Evolutionary conservation across 345 rosid species (phyloP), one percentile per base, ranked within the genome.

Genomic region (Euphorbia tirucalli): DNA sequence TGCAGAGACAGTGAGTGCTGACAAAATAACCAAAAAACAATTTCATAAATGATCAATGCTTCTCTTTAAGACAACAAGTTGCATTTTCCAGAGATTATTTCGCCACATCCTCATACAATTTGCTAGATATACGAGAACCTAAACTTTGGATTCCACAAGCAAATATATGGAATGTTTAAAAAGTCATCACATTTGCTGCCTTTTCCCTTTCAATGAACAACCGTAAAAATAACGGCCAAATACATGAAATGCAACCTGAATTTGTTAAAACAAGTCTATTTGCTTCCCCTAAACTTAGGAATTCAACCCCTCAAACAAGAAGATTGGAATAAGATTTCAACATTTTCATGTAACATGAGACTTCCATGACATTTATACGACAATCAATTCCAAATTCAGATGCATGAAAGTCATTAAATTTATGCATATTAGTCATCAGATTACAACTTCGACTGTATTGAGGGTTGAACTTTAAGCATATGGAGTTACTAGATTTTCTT

Each of bases 1-100:
- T 44, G 79, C 59, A 74, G 58, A 69, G 71, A 75, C 69, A 82
- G 69, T 75, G 70, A 78, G 78, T 75, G 82, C 82, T 79, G 72
- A 78, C 79, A 79, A 82, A 44, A 84, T 80, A 48, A 71, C 75
- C 43, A 67, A 66, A 81, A n/a, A 75, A 68, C 32, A 21, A 55
- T 32, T 54, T 66, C 68, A 75, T 48, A 68, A 72, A 79, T 48
- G 44, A 68, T 66, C 21, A 21, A 65, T 27, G 73, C 25, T 58
- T 61, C 55, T 59, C 18, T 58, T 25, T 11, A 41, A 27, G 65
- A 58, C 14, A 22, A 58, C 27, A 25, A 37, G 11, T 11, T 25
- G 27, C 48, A 14, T 28, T 11, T n/a, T 30, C 56, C 65, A 43
- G 7, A 18, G 55, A 64, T 18, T 11, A 28, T 27, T 72, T 72